Conservation (phyloP, 164 flowering plant species). For the Protea cynaroides region DNA sequence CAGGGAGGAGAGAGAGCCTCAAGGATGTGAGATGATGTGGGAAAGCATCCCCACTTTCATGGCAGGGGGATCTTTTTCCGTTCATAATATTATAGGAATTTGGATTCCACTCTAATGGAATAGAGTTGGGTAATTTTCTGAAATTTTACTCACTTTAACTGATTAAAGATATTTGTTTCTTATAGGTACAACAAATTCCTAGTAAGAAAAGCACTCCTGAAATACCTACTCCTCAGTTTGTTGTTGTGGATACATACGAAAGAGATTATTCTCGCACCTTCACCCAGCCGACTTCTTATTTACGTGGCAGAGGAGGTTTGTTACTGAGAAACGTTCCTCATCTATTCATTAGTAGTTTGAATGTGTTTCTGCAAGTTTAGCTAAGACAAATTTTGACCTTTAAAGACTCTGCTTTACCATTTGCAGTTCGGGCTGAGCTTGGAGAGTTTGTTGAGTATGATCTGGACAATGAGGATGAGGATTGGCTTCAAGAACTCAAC, state of each 20-base stretch:
- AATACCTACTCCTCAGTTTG: constrained; percentile 92
- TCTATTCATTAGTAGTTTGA: not conserved
- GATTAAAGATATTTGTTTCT: constrained; percentile 4
- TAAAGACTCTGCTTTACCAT: constrained; percentile 3
- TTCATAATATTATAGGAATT: no score
- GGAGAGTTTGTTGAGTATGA: constrained; percentile 99
- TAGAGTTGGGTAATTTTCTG: no score
- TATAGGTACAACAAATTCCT: constrained; percentile 48
- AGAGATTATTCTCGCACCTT: constrained; percentile 83
- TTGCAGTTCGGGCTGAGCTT: constrained; percentile 83
- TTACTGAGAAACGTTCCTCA: constrained; percentile 1
- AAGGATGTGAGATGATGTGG: no score
- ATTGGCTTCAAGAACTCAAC: constrained; percentile 82
- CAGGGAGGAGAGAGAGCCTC: no score
- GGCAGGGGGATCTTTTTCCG: no score
- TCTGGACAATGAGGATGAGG: constrained; percentile 95
- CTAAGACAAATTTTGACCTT: not conserved
- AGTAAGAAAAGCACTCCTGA: constrained; percentile 69
- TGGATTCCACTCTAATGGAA: no score
- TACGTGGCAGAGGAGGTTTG: constrained; percentile 94
- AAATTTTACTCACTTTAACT: no score
- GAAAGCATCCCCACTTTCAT: no score
- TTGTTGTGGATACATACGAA: constrained; percentile 90
- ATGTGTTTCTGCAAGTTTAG: not conserved
- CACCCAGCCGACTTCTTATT: constrained; percentile 72